These are phyloP conservation scores for Pseudozyma pruni DNA, from an alignment of 1,284 basidiomycete genomes.

Conservation along the genomic window DNA sequence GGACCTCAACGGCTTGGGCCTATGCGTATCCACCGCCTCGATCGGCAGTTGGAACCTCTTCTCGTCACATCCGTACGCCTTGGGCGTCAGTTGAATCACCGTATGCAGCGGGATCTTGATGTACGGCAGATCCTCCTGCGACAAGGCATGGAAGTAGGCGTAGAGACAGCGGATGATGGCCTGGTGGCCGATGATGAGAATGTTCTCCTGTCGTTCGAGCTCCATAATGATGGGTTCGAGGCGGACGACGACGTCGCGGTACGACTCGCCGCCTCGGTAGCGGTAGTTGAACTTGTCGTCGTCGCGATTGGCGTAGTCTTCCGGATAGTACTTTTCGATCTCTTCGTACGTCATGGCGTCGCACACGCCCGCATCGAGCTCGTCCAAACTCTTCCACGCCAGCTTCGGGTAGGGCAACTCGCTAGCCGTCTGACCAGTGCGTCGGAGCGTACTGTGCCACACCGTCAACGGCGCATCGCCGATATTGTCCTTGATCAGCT, in stretches of 20 bases:
- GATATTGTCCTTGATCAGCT: slow-evolving; percentile 87
- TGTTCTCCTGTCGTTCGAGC: slow-evolving; percentile 95
- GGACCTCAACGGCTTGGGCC: slow-evolving; percentile 53
- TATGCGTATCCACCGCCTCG: slow-evolving; percentile 66
- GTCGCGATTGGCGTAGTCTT: slow-evolving; percentile 97
- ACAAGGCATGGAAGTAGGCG: slow-evolving; percentile 91
- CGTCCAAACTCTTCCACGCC: slow-evolving; percentile 98
- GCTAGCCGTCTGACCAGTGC: slow-evolving; percentile 91
- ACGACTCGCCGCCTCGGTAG: slow-evolving; percentile 90
- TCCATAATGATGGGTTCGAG: slow-evolving; percentile 99
- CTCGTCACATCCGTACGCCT: slow-evolving; percentile 98
- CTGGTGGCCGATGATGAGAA: slow-evolving; percentile 96
- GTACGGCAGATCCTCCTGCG: slow-evolving; percentile 94
- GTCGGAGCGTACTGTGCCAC: slow-evolving; percentile 94
- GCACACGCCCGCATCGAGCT: slow-evolving; percentile 97
- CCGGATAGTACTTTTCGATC: slow-evolving; percentile 92
- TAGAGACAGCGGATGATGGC: slow-evolving; percentile 72
- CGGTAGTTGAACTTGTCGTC: slow-evolving; percentile 99
- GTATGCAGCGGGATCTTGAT: slow-evolving; percentile 90
- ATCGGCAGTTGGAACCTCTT: slow-evolving; percentile 76
- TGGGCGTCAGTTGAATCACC: slow-evolving; percentile 95
- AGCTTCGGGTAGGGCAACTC: slow-evolving; percentile 87
- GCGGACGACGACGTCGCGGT: slow-evolving; percentile 88
- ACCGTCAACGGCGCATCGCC: slow-evolving; percentile 89
- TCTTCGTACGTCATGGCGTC: slow-evolving; percentile 99